A percentile compares a stretch with the other conserved stretches of the same genome.
phyloP scores from a whole-genome alignment of 163 green algal species.

The Volvox carteri region DNA sequence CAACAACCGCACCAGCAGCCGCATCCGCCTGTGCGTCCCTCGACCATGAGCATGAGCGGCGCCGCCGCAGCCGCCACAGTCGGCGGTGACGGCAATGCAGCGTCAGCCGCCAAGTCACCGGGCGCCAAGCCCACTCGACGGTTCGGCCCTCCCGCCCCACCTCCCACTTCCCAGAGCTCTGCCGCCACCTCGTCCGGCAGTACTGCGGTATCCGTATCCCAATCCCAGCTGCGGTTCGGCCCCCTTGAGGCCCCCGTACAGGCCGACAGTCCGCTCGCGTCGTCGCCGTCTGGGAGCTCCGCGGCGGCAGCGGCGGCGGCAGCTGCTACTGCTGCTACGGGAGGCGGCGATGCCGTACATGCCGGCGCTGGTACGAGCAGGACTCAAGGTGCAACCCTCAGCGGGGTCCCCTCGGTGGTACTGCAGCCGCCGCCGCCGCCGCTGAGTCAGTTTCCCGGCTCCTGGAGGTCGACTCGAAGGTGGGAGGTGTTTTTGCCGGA shows the following conservation, averaged over 20 bases:
- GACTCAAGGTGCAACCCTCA: background rate
- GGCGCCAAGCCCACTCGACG: background rate
- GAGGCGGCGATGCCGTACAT: too few species aligned
- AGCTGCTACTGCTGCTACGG: background rate
- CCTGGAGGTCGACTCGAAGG: background rate
- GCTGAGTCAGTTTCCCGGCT: conserved; percentile 15
- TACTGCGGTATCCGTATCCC: background rate
- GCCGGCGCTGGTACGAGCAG: background rate
- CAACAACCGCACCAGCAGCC: background rate
- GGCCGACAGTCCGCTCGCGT: too few species aligned
- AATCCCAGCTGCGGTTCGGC: background rate
- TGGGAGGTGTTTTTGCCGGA: background rate
- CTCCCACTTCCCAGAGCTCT: too few species aligned
- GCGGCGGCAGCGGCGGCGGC: background rate
- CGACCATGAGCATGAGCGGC: conserved; percentile 4
- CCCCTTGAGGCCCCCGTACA: background rate
- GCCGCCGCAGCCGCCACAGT: background rate
- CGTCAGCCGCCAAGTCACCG: background rate
- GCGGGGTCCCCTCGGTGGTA: background rate
- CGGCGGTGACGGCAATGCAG: background rate
- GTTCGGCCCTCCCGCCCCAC: too few species aligned
- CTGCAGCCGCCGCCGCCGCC: background rate
- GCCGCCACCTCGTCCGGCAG: background rate
- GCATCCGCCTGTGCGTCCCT: background rate
- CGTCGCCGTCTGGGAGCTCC: too few species aligned